phyloP scores from a whole-genome alignment of 148 eudicot species.

The Rhododendron henanense region DNA sequence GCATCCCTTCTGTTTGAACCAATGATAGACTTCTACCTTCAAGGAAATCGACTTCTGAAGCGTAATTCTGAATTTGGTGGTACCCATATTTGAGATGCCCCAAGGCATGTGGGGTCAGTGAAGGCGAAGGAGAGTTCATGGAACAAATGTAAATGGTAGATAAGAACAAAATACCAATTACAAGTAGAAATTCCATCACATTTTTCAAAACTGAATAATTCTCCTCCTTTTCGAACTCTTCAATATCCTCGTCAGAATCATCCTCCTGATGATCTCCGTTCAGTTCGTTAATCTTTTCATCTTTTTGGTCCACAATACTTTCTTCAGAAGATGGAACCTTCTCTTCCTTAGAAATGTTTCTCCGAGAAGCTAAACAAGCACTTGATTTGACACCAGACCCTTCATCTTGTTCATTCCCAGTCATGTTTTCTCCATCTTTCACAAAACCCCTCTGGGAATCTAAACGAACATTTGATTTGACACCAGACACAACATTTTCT shows the following conservation, averaged over 20 bases:
- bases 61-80: constrained; percentile 9
- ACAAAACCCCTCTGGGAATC: constrained; percentile 13
- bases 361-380: constrained; percentile 12
- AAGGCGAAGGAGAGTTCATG: constrained; percentile 38
- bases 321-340: constrained; percentile 11
- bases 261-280: constrained; percentile 19
- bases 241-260: constrained; percentile 27
- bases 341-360: not conserved
- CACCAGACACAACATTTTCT: constrained; percentile 5
- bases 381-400: not conserved
- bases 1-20: not conserved
- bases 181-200: constrained; percentile 37
- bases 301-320: constrained; percentile 7
- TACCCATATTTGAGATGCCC: constrained; percentile 8
- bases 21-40: constrained; percentile 6
- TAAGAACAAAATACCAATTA: constrained; percentile 28
- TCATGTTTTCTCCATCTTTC: not conserved
- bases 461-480: constrained; percentile 4
- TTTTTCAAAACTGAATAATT: constrained; percentile 26
- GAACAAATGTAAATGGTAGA: constrained; percentile 34
- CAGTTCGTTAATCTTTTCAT: constrained; percentile 1
- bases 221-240: constrained; percentile 11
- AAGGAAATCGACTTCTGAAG: constrained; percentile 15
- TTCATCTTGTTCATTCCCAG: not conserved
- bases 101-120: constrained; percentile 7